Evolutionary conservation across 2,329 filamentous ascomycete species (phyloP).

Genomic region (Fusarium solani-melongenae): DNA sequence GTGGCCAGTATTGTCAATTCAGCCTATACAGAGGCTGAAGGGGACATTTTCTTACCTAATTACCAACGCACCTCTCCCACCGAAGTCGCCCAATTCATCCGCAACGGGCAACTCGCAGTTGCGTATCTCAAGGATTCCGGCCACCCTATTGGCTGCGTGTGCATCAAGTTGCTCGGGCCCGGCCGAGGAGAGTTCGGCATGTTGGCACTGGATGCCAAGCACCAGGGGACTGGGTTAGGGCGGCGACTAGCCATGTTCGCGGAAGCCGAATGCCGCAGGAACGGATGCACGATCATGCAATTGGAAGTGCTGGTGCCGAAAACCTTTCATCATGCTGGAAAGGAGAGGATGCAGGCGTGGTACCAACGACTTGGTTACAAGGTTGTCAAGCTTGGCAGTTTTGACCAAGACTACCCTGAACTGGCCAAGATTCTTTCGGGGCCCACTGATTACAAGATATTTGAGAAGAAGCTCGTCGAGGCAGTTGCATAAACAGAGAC

Average conservation of each 20-base stretch:
- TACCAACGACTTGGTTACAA: conserved; percentile 45
- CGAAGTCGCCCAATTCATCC: conserved; percentile 39
- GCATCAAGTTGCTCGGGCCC: conserved; percentile 35
- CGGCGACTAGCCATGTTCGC: conserved; percentile 42
- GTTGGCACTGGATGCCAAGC: conserved; percentile 39
- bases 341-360: conserved; percentile 43
- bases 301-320: conserved; percentile 45
- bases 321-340: conserved; percentile 41
- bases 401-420: conserved; percentile 43
- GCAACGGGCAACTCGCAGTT: conserved; percentile 38
- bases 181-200: conserved; percentile 43
- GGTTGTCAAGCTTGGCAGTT: conserved; percentile 41
- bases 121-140: conserved; percentile 19
- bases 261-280: conserved; percentile 40
- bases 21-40: conserved; percentile 41
- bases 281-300: conserved; percentile 44
- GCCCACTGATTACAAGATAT: conserved; percentile 43
- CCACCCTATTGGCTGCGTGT: conserved; percentile 42
- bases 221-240: conserved; percentile 42
- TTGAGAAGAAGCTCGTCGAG: conserved; percentile 40
- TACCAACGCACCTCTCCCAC: conserved; percentile 40
- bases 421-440: conserved; percentile 41
- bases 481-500: neutral
- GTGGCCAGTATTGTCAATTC: conserved; percentile 43
- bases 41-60: conserved; percentile 40